Base-by-base conservation (phyloP, 805 yeast genomes). In the Suhomyces faveliae region DNA sequence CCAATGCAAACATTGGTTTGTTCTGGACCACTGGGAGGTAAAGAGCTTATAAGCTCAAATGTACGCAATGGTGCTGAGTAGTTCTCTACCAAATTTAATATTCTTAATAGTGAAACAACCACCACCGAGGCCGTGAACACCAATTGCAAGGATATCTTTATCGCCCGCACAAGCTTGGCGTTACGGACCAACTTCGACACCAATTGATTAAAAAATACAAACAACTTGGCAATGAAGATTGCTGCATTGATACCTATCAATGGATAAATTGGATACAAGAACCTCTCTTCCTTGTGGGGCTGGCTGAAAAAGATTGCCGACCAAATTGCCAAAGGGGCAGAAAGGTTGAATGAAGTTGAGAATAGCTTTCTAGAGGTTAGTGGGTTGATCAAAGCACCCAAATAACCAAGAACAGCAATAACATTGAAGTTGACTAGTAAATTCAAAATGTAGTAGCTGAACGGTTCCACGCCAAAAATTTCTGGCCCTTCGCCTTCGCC, bases 211-310 rank as follows among this genome's bases (percentile, higher is more conserved):
- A 42, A 39, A n/a, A 54, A 12, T 21, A 41, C 40, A 47, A 60
- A 50, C 21, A 54, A 4, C 30, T 49, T 44, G 0, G 64, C 46
- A 8, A 67, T 58, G 3, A 79, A 68, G 3, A 85, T 56, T 0
- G 92, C 79, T 3, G 89, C 90, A 40, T 81, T 74, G 17, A 87
- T 54, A 3, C 80, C 67, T 19, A 92, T 73, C 44, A 85, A 71
- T 10, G 90, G 85, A 61, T 91, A 92, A 0, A 88, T 75, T 12
- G 96, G 96, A 58, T 89, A 92, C 54, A 92, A 63, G 62, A 92
- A 92, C 51, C 97, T 74, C 64, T 92, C 98, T 62, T 91, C 97
- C 63, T 91, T 91, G 63, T 91, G 97, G 3, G 96, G 94, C 59
- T 90, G 97, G 4, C 69, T 51, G 51, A 75, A 72, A 60, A 92